Base-by-base conservation (phyloP, 2,329 filamentous ascomycete genomes). In the Cercospora sp. region DNA sequence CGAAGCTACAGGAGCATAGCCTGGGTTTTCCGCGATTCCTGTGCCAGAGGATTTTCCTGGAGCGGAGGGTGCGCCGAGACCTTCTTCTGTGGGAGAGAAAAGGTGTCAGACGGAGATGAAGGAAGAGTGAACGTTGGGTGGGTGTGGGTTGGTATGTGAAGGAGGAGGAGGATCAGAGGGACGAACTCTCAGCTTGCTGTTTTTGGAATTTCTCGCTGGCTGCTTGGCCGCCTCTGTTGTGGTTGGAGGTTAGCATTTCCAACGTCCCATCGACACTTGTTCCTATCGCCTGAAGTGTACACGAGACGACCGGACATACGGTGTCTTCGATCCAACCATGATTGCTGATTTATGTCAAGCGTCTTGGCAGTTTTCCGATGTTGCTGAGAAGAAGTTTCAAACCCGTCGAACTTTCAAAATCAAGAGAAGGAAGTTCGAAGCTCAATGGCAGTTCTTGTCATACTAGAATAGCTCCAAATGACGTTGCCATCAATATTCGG, bases 121-220 rank as follows among this genome's bases (percentile, higher is more conserved):
- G 10, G 6, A 9, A n/a, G n/a, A 16, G 36, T 57, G 18, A 33
- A 40, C 2, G 30, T 31, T 31, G 30, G 30, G 9, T 31, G 9
- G 30, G 30, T 45, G 28, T 40, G 30, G n/a, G 16, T 31, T 16
- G 10, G 20, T 2, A 12, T 10, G 6, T 30, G 23, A 20, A 36
- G 16, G 7, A 12, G 20, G 6, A 7, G 18, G 20, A 33, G 18
- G 23, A 51, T 20, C 10, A 18, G 9, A 26, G 36, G 40, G 28
- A 62, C 71, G 48, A 68, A 75, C 74, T 74, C 69, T 77, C 72
- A 28, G 76, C 77, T 69, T 78, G 70, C 66, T 78, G 75, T 73
- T 79, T 79, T 45, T 73, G 70, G 71, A 77, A 77, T 69, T 79
- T 79, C 16, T 73, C 77, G 66, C 72, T 75, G 63, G 76, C 73